These are phyloP conservation scores for Trichoderma sp. DNA, from an alignment of 2,329 filamentous ascomycete genomes.

Conservation along the genomic window DNA sequence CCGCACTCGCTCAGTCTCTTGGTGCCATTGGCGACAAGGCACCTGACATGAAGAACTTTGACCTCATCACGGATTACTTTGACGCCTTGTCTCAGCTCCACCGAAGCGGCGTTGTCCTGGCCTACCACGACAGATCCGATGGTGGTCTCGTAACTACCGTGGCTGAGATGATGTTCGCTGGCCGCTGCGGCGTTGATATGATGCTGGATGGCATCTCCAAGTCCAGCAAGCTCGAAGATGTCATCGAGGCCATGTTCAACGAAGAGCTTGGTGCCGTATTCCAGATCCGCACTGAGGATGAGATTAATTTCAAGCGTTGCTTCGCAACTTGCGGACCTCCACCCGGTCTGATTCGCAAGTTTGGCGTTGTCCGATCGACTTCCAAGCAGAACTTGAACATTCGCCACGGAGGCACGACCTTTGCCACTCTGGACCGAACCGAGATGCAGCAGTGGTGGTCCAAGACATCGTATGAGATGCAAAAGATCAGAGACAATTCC, in stretches of 20 bases:
- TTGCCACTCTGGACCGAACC: slow-evolving; percentile 67
- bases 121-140: slow-evolving; percentile 93
- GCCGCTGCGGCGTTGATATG: slow-evolving; percentile 81
- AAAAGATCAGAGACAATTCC: slow-evolving; percentile 84
- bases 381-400: slow-evolving; percentile 74
- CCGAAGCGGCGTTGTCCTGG: slow-evolving; percentile 65
- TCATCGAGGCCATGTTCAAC: slow-evolving; percentile 84
- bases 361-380: slow-evolving; percentile 69
- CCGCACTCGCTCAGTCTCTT: slow-evolving; percentile 85
- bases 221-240: slow-evolving; percentile 57
- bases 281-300: slow-evolving; percentile 82
- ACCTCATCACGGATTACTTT: slow-evolving; percentile 84
- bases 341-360: slow-evolving; percentile 74
- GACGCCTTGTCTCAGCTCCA: slow-evolving; percentile 72
- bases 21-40: slow-evolving; percentile 79
- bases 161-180: slow-evolving; percentile 97
- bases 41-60: slow-evolving; percentile 80
- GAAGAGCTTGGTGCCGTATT: slow-evolving; percentile 96
- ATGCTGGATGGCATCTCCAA: slow-evolving; percentile 72
- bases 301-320: slow-evolving; percentile 80
- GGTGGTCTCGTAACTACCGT: slow-evolving; percentile 88
- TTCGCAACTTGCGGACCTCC: slow-evolving; percentile 89
- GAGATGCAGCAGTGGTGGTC: slow-evolving; percentile 86
- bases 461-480: slow-evolving; percentile 85
- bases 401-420: slow-evolving; percentile 63